Evolutionary conservation across 1,284 basidiomycete species (phyloP), one percentile per base, ranked within the genome.

Genomic region (Termitomyces sp.): DNA sequence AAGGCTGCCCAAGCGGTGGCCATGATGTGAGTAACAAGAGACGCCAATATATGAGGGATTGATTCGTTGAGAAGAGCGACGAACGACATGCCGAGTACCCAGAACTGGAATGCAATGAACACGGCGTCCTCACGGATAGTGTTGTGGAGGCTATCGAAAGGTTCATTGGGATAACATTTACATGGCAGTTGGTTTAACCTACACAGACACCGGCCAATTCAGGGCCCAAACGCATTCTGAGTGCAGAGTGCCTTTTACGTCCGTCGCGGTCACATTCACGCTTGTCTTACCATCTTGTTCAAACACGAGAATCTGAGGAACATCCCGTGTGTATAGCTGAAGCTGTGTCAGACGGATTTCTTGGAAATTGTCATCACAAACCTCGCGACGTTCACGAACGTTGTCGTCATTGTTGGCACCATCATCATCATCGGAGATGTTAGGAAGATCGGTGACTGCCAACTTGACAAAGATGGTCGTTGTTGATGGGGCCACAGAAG

Each of bases 21-120:
- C 54, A 87, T 70, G 44, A 87, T 60, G 59, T 90, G 87, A 0
- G 87, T 89, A 41, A 88, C 64, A 54, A 89, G 72, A 14, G 86
- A 80, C 1, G 87, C 86, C 37, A 85, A 67, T 48, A 84, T 83
- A 58, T 91, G 88, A 5, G 88, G 88, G 50, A 90, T 86, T 0
- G 88, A 90, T 67, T 91, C 88, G 63, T 91, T 89, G 49, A 89
- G 67, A 43, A 91, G 68, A 4, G 88, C 88, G 42, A 88, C 84
- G 37, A 86, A 59, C 3, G 87, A 89, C 83, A 91, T 86, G 34
- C 84, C 86, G 19, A 91, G 70, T 1, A 89, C 80, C 88, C 88
- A 91, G 52, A 88, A 70, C 59, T 90, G 86, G 71, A 90, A 91
- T 9, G 76, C 75, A 46, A 90, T 83, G 65, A 90, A 89, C 13